These are phyloP conservation scores for Ceriops tagal DNA, from an alignment of 345 rosid genomes.

Conservation along the genomic window DNA sequence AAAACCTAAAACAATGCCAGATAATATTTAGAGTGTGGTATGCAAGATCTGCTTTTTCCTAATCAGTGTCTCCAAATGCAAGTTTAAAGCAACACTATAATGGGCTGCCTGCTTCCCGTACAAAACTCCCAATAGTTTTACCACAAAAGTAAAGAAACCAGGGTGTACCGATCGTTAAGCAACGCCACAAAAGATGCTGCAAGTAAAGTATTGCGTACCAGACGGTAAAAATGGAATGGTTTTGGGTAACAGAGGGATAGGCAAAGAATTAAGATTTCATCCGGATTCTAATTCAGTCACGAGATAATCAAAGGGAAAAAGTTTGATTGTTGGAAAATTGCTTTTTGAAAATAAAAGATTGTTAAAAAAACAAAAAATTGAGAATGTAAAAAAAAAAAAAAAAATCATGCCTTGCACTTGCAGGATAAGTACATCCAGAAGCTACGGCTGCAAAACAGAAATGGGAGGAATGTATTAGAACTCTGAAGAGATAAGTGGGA, in stretches of 20 bases:
- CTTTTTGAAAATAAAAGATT: not conserved
- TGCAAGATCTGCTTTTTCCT: slow-evolving; percentile 15
- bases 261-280: not conserved
- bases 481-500: not conserved
- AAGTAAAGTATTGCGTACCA: not conserved
- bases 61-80: not conserved
- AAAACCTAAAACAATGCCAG: not conserved
- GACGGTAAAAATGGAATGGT: not conserved
- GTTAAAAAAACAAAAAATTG: not conserved
- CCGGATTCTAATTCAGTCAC: not conserved
- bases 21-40: not conserved
- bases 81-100: not conserved
- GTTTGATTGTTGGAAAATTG: too few relatives aligned
- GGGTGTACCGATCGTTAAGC: too few relatives aligned
- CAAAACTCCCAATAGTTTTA: too few relatives aligned
- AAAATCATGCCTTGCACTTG: slow-evolving; percentile 15
- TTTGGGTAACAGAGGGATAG: not conserved
- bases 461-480: not conserved
- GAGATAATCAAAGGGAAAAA: not conserved
- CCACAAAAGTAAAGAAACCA: too few relatives aligned
- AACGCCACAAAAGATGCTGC: not conserved
- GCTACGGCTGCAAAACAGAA: slow-evolving; percentile 11
- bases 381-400: not conserved
- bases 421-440: slow-evolving; percentile 15
- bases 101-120: not conserved